phyloP scores from a whole-genome alignment of 768 basidiomycete genomes.

The Basidioascus undulatus region DNA sequence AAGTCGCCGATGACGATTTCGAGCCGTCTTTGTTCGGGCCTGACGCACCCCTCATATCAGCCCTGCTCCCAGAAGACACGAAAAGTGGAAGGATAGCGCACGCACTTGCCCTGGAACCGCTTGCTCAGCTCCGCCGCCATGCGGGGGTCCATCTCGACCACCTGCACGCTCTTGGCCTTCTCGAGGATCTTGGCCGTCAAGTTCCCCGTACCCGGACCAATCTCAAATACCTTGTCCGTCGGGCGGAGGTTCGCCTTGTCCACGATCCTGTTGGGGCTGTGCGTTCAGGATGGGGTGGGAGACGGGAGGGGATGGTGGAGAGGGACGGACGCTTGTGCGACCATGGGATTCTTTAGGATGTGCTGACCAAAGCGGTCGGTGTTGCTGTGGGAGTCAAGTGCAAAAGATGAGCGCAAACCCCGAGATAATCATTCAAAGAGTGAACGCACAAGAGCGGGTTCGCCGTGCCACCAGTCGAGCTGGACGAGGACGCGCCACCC shows the following conservation, averaged over 20 bases:
- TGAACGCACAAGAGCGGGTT: slow-evolving; percentile 86
- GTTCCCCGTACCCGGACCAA: slow-evolving; percentile 94
- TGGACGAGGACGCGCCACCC: slow-evolving; percentile 1
- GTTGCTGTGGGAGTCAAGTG: no score
- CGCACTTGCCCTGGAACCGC: slow-evolving; percentile 92
- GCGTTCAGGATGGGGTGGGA: neutral
- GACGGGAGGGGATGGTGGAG: neutral
- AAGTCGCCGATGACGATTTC: slow-evolving; percentile 94
- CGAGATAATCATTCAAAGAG: no score
- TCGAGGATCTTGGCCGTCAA: slow-evolving; percentile 80
- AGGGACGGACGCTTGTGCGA: slow-evolving; percentile 51
- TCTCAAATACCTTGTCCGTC: slow-evolving; percentile 87
- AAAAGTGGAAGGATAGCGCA: slow-evolving; percentile 11
- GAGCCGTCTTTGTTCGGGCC: slow-evolving; percentile 83
- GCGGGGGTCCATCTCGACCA: slow-evolving; percentile 92
- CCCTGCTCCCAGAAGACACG: neutral
- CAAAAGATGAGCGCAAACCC: no score
- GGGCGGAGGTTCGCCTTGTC: slow-evolving; percentile 66
- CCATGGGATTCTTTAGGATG: slow-evolving; percentile 79
- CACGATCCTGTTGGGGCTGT: slow-evolving; percentile 10
- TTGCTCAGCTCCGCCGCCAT: slow-evolving; percentile 97
- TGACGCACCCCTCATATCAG: no score
- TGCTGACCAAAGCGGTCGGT: slow-evolving; percentile 92
- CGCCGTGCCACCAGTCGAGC: slow-evolving; percentile 13
- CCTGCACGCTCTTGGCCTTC: slow-evolving; percentile 74